These are phyloP conservation scores for Yamadazyma spencermartinsiae DNA, from an alignment of 1,139 yeast genomes.

Conservation along the genomic window DNA sequence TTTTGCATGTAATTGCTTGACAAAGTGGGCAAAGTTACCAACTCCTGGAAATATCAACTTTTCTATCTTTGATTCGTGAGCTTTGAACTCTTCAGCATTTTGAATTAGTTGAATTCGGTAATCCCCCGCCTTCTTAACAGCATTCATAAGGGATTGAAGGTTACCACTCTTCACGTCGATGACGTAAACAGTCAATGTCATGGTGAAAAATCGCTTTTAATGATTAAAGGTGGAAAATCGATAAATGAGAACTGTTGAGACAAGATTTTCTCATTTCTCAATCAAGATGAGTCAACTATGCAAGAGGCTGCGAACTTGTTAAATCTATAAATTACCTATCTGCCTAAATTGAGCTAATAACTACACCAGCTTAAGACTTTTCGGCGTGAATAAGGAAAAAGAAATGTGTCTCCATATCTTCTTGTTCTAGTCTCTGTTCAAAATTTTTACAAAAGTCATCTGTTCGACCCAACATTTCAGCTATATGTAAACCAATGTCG, in stretches of 20 bases:
- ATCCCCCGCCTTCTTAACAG: conserved; percentile 71
- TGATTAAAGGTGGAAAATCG: no score
- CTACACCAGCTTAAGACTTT: conserved; percentile 16
- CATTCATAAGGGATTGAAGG: conserved; percentile 83
- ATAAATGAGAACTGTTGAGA: background rate
- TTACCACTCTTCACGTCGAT: conserved; percentile 97
- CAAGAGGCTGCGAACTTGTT: conserved; percentile 3
- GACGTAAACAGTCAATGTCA: conserved; percentile 53
- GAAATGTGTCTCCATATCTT: conserved; percentile 27
- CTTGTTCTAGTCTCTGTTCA: conserved; percentile 17
- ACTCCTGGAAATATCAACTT: conserved; percentile 86
- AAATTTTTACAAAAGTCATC: conserved; percentile 29
- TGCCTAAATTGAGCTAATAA: background rate
- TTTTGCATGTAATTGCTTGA: conserved; percentile 61
- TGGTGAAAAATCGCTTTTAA: background rate
- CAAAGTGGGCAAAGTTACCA: conserved; percentile 94
- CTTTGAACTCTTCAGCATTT: conserved; percentile 34
- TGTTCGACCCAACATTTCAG: conserved; percentile 37
- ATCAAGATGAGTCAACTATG: conserved; percentile 9
- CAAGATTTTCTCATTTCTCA: background rate
- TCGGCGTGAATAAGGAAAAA: conserved; percentile 32
- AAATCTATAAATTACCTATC: conserved; percentile 3
- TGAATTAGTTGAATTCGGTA: conserved; percentile 57
- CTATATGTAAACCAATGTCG: conserved; percentile 31
- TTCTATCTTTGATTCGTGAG: conserved; percentile 45